A percentile compares a stretch with the other conserved stretches of the same genome.
These are phyloP conservation scores for Maudiozyma pseudohumilis DNA, from an alignment of 805 yeast species.

Conservation along the genomic window DNA sequence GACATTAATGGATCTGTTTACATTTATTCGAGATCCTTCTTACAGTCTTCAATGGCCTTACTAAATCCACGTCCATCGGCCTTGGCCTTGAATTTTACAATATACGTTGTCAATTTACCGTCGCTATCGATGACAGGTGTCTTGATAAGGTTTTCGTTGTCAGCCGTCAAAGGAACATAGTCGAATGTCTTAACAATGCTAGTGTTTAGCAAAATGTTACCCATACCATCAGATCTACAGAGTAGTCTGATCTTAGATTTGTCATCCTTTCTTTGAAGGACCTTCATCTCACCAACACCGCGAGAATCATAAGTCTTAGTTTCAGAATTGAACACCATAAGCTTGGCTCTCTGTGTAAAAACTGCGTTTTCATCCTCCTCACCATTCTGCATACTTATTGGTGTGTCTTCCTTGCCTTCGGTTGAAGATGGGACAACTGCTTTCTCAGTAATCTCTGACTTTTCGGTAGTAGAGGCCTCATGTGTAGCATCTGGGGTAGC, in stretches of 20 bases:
- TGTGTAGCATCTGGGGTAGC: slow-evolving; percentile 22
- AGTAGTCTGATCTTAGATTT: slow-evolving; percentile 54
- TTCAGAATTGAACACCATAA: slow-evolving; percentile 48
- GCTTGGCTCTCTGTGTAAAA: slow-evolving; percentile 60
- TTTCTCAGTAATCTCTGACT: slow-evolving; percentile 35
- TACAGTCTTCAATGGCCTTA: slow-evolving; percentile 25
- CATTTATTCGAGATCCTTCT: slow-evolving; percentile 22
- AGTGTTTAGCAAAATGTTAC: slow-evolving; percentile 65
- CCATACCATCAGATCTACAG: slow-evolving; percentile 82
- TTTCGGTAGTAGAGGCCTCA: not conserved
- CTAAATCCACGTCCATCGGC: slow-evolving; percentile 28
- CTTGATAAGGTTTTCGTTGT: slow-evolving; percentile 57
- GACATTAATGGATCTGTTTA: not conserved
- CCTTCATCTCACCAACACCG: slow-evolving; percentile 78
- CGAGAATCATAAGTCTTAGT: slow-evolving; percentile 46
- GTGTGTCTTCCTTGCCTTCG: slow-evolving; percentile 19
- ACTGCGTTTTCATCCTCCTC: slow-evolving; percentile 70
- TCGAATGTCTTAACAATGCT: slow-evolving; percentile 46
- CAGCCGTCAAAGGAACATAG: slow-evolving; percentile 43
- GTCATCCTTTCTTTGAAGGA: slow-evolving; percentile 51
- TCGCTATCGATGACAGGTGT: slow-evolving; percentile 52
- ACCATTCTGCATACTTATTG: slow-evolving; percentile 57
- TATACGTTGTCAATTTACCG: slow-evolving; percentile 54
- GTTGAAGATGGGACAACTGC: slow-evolving; percentile 35
- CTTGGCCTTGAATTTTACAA: slow-evolving; percentile 57